These are phyloP conservation scores for Talaromyces sp. DNA, from an alignment of 2,329 filamentous ascomycete genomes.

Conservation along the genomic window DNA sequence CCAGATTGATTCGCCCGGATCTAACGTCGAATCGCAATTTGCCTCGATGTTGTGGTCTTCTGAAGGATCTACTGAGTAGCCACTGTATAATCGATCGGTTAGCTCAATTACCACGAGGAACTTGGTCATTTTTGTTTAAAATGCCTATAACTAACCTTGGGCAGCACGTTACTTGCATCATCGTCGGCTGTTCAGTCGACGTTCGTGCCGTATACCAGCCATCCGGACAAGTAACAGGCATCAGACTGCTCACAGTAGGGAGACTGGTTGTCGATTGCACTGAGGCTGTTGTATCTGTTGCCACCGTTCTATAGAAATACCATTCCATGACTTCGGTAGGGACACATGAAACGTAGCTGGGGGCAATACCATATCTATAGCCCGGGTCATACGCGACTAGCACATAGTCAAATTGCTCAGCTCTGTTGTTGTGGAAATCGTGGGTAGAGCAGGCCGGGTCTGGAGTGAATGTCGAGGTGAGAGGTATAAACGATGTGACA, in stretches of 20 bases:
- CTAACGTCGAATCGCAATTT: background rate
- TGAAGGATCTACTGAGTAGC: background rate
- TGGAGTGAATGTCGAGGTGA: background rate
- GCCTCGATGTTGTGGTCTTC: background rate
- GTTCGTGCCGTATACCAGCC: background rate
- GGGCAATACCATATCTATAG: background rate
- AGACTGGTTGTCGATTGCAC: background rate
- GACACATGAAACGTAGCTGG: background rate
- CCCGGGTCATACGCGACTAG: background rate
- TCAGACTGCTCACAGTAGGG: background rate
- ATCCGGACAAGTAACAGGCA: background rate
- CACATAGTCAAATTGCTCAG: background rate
- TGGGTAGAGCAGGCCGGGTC: background rate
- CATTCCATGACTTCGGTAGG: background rate
- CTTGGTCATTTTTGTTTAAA: background rate
- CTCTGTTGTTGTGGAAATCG: background rate
- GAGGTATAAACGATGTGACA: background rate
- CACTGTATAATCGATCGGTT: background rate
- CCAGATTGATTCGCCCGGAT: background rate
- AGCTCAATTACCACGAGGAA: background rate
- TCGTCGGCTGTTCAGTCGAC: background rate
- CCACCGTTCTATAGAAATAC: background rate
- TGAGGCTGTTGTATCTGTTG: background rate
- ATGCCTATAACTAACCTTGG: background rate
- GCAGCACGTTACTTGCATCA: background rate